These are phyloP conservation scores for Cordyceps javanica DNA, from an alignment of 2,329 filamentous ascomycete genomes.

Conservation along the genomic window DNA sequence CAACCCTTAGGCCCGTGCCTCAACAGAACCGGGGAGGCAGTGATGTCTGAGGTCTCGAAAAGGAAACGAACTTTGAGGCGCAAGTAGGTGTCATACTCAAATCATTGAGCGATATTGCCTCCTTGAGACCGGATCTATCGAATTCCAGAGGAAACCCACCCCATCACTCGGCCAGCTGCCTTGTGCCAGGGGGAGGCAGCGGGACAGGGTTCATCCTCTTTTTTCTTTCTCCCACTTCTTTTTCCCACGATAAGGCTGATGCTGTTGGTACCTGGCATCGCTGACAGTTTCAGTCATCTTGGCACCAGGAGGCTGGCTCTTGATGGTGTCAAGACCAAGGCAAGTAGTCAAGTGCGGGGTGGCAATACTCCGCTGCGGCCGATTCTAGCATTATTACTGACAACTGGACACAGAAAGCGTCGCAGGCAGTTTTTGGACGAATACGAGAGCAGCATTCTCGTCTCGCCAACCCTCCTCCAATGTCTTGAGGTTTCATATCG, in stretches of 20 bases:
- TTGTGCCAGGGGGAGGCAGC: not conserved
- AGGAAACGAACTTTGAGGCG: not conserved
- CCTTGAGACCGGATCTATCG: conserved; percentile 17
- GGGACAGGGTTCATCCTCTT: not conserved
- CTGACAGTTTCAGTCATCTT: conserved; percentile 2
- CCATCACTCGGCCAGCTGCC: not conserved
- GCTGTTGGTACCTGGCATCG: not conserved
- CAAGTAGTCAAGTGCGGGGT: not conserved
- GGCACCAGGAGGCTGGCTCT: not conserved
- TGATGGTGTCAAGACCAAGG: not conserved
- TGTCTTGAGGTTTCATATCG: conserved; percentile 2
- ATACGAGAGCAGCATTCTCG: not conserved
- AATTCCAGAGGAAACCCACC: conserved; percentile 9
- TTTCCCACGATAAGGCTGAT: not conserved
- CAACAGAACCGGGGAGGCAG: not conserved
- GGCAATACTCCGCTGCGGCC: not conserved
- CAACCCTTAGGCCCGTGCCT: not conserved
- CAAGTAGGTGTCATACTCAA: not conserved
- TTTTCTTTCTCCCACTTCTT: no score
- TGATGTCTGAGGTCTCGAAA: not conserved
- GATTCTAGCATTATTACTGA: not conserved
- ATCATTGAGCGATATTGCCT: conserved; percentile 11
- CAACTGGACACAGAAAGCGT: not conserved
- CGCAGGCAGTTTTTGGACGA: not conserved
- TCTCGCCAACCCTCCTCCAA: not conserved